phyloP scores from a whole-genome alignment of 371 early-diverging fungal species.

The Mucor indicus region DNA sequence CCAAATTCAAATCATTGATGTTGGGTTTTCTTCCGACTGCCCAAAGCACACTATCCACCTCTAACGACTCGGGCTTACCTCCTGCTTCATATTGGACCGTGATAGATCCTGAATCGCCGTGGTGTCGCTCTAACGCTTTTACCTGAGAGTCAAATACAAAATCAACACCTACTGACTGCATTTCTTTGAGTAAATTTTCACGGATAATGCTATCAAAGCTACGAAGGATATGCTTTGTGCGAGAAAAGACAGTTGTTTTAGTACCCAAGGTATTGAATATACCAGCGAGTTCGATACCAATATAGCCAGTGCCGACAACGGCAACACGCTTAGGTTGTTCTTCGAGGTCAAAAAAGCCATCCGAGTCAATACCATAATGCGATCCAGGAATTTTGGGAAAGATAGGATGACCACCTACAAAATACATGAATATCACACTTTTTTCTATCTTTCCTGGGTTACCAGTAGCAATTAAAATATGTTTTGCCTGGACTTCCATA shows the following conservation, averaged over 20 bases:
- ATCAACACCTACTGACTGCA: constrained; percentile 67
- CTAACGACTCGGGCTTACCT: constrained; percentile 37
- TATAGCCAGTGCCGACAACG: constrained; percentile 86
- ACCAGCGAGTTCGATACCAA: constrained; percentile 94
- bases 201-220: constrained; percentile 86
- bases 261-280: constrained; percentile 86
- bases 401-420: constrained; percentile 64
- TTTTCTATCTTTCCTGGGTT: no score
- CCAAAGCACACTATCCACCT: constrained; percentile 75
- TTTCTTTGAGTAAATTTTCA: constrained; percentile 72
- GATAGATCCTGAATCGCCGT: constrained; percentile 29
- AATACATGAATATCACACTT: no score
- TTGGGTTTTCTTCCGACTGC: constrained; percentile 76
- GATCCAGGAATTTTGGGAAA: constrained; percentile 76
- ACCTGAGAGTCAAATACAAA: constrained; percentile 66
- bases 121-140: constrained; percentile 20
- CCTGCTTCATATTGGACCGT: constrained; percentile 44
- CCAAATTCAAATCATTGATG: constrained; percentile 64
- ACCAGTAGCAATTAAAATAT: constrained; percentile 87
- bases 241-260: constrained; percentile 78
- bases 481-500: constrained; percentile 58
- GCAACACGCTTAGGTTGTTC: constrained; percentile 87
- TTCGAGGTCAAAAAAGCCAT: constrained; percentile 93
- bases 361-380: constrained; percentile 83
- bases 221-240: constrained; percentile 80